Base-by-base conservation (phyloP, 345 rosid genomes). In the Lumnitzera littorea region DNA sequence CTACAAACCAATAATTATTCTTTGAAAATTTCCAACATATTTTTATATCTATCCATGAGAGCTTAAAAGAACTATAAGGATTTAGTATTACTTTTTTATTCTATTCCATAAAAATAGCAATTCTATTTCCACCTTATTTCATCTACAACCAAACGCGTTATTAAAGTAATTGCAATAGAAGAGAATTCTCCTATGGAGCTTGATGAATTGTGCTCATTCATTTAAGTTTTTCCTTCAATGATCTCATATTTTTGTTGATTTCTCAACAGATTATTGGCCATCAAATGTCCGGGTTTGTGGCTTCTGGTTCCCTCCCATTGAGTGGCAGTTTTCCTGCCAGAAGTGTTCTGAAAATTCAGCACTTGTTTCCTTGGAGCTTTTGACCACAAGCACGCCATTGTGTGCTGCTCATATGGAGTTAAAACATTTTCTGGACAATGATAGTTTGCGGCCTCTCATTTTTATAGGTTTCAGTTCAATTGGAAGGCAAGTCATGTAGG, bases 301-400 rank as follows among this genome's bases (percentile, higher is more conserved):
- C 52, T 91, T 88, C 77, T 91, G 96, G 96, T 88, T 83, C 76
- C 80, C 84, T 54, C 98, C 96, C 23, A 65, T 48, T 60, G 78
- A 78, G 62, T 91, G 96, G 95, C 95, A 91, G 72, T 88, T 78
- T 71, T 83, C 98, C 56, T 91, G 96, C 71, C 75, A 72, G 66
- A 72, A 78, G 27, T 84, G 96, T 73, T 76, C 72, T 70, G 79
- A 82, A 70, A 60, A 54, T 68, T 73, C 78, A 16, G 70, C 64
- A 49, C 56, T 53, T 66, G 51, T 17, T 63, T 65, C 68, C 64
- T 43, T 68, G 52, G 66, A 53, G 69, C 56, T 20, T 56, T 60
- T 58, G 69, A 58, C 54, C 46, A 56, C 62, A 52, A 64, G 65
- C 49, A 78, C 56, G 55, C 69, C 63, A 23, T n/a, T 74, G 53